Conservation (phyloP, 2,329 filamentous ascomycete species). For the Magnaporthiopsis incrustans region DNA sequence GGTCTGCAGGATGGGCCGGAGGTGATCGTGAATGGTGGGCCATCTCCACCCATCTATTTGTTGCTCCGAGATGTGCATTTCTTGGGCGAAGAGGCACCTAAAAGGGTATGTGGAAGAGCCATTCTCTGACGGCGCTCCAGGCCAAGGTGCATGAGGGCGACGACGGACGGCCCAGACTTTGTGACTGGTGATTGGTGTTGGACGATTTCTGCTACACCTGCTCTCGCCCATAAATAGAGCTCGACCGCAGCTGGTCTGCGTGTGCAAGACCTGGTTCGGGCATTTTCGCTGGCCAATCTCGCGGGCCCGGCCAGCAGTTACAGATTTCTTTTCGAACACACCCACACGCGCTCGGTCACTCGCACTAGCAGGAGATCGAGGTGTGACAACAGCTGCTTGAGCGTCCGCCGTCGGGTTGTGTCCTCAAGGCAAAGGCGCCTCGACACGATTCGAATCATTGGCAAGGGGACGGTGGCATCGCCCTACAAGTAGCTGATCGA, state of each 20-base stretch:
- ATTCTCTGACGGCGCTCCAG: background rate
- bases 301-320: background rate
- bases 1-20: background rate
- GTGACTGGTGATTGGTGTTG: background rate
- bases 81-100: background rate
- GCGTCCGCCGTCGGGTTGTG: background rate
- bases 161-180: background rate
- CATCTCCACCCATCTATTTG: background rate
- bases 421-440: background rate
- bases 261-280: background rate
- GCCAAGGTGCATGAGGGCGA: background rate
- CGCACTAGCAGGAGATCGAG: no score
- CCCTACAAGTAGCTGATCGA: background rate
- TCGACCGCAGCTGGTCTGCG: no score
- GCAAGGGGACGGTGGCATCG: background rate
- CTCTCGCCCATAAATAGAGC: background rate
- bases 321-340: background rate
- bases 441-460: background rate
- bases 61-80: background rate
- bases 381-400: background rate
- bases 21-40: background rate
- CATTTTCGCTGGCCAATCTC: background rate
- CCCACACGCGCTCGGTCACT: background rate
- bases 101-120: background rate
- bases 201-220: background rate